These are phyloP conservation scores for Fusarium mundagurra DNA, from an alignment of 2,329 filamentous ascomycete species.

Conservation along the genomic window DNA sequence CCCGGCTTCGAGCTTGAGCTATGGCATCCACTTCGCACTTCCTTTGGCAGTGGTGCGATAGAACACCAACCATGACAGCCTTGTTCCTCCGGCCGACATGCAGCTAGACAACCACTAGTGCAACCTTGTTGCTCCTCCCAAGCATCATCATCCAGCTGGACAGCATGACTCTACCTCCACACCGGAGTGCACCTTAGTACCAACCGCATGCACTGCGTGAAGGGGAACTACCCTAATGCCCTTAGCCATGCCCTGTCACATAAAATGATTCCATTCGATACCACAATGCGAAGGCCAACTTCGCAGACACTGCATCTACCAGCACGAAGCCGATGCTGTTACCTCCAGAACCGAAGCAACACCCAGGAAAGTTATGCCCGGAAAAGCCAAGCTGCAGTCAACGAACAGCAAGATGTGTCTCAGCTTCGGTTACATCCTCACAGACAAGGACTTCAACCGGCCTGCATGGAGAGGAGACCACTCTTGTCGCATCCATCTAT, in stretches of 20 bases:
- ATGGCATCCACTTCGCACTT: background rate
- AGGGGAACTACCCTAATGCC: background rate
- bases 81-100: background rate
- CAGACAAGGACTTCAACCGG: background rate
- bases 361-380: accelerated
- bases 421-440: background rate
- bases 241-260: background rate
- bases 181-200: background rate
- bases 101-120: background rate
- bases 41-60: background rate
- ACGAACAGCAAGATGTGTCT: background rate
- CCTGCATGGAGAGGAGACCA: background rate
- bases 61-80: background rate
- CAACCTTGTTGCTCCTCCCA: background rate
- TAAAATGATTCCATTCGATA: background rate
- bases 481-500: background rate
- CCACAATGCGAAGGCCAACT: background rate
- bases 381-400: background rate
- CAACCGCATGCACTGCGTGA: background rate
- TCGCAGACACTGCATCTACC: background rate
- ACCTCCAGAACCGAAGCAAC: background rate
- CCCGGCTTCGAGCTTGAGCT: background rate
- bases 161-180: background rate
- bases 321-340: background rate
- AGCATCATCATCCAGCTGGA: background rate